Conservation (phyloP, 2,329 filamentous ascomycete species). For the Curvularia hawaiiensis region DNA sequence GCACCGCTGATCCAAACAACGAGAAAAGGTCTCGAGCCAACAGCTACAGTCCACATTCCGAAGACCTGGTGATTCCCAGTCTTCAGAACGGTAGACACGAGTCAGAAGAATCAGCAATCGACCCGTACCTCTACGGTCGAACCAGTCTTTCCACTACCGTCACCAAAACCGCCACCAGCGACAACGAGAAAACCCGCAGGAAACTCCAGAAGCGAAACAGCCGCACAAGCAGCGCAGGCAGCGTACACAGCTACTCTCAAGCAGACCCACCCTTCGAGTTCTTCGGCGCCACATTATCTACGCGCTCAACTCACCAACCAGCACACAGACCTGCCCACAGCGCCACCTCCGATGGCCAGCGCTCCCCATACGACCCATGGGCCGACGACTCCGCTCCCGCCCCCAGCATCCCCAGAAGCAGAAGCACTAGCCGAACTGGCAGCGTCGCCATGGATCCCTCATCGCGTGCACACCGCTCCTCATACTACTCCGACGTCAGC, state of each 20-base stretch:
- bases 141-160: conserved; percentile 13
- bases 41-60: conserved; percentile 3
- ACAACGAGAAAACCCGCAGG: neutral
- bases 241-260: conserved; percentile 1
- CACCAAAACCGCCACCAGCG: conserved; percentile 13
- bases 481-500: neutral
- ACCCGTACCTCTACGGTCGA: conserved; percentile 8
- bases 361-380: conserved; percentile 13
- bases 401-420: conserved; percentile 1
- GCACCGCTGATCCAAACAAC: conserved; percentile 12
- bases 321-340: neutral
- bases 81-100: neutral
- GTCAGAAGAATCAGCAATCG: conserved; percentile 18
- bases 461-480: neutral
- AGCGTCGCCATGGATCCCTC: neutral
- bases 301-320: neutral
- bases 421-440: conserved; percentile 1
- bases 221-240: conserved; percentile 8
- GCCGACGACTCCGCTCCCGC: conserved; percentile 6
- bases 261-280: neutral
- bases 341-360: neutral
- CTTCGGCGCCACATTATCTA: neutral
- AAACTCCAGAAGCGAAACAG: conserved; percentile 17
- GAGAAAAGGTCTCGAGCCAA: conserved; percentile 7
- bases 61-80: neutral